Percentiles rank a stretch among this genome's conserved stretches.
These are phyloP conservation scores for Aspergillus sp. DNA, from an alignment of 2,329 filamentous ascomycete species.

Conservation along the genomic window DNA sequence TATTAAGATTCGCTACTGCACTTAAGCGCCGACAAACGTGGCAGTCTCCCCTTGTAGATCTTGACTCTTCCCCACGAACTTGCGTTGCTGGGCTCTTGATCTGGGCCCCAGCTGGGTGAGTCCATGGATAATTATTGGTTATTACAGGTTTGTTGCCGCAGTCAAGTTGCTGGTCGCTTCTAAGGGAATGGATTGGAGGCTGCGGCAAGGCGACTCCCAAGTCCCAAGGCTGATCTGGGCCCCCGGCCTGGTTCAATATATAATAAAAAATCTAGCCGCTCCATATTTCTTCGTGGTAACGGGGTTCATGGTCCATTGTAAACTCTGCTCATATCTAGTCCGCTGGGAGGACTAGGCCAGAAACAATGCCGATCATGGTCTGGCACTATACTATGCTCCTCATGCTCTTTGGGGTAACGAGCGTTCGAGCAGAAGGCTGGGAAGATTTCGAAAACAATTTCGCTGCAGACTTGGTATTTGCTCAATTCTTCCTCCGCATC, in stretches of 20 bases:
- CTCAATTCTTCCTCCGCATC: constrained; percentile 1
- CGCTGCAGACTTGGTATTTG: constrained; percentile 37
- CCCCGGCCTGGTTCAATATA: neutral
- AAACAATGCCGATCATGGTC: constrained; percentile 1
- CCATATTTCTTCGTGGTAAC: neutral
- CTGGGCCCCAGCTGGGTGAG: neutral
- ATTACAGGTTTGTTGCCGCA: neutral
- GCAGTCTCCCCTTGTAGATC: neutral
- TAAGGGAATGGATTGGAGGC: neutral
- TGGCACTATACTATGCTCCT: constrained; percentile 11
- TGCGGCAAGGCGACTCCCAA: constrained; percentile 7
- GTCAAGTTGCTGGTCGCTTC: neutral
- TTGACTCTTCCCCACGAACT: neutral
- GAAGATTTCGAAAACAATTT: constrained; percentile 43
- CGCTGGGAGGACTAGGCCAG: neutral
- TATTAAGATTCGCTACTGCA: neutral
- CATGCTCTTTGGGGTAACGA: constrained; percentile 17
- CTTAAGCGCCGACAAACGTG: constrained; percentile 13
- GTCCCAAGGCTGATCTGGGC: constrained; percentile 6
- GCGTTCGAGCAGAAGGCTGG: constrained; percentile 31
- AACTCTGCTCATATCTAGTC: neutral
- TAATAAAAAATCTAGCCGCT: neutral
- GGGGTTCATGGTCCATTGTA: neutral
- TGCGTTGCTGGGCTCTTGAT: neutral
- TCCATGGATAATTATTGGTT: neutral